These are phyloP conservation scores for Ascochyta pisi DNA, from an alignment of 2,329 filamentous ascomycete genomes.

Conservation along the genomic window DNA sequence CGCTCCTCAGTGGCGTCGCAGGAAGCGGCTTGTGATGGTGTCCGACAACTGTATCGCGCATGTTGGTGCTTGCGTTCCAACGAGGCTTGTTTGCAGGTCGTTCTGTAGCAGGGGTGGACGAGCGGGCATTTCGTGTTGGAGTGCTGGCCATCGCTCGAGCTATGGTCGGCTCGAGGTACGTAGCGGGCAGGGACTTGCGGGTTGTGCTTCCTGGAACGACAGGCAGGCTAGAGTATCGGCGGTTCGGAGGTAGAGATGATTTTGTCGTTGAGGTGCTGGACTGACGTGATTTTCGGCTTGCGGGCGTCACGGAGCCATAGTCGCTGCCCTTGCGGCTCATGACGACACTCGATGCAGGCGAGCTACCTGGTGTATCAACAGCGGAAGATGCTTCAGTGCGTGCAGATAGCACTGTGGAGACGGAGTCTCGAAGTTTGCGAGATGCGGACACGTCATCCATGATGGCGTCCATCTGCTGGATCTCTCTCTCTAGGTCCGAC, in stretches of 20 bases:
- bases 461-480: conserved; percentile 75
- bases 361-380: conserved; percentile 66
- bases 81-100: conserved; percentile 43
- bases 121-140: conserved; percentile 30
- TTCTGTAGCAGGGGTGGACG: conserved; percentile 38
- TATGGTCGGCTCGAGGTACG: conserved; percentile 30
- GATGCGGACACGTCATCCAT: conserved; percentile 73
- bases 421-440: conserved; percentile 86
- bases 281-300: conserved; percentile 55
- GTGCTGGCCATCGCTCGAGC: conserved; percentile 38
- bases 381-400: conserved; percentile 77
- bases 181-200: conserved; percentile 29
- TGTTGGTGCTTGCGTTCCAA: conserved; percentile 49
- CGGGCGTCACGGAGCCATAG: conserved; percentile 54
- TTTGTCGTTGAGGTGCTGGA: conserved; percentile 54
- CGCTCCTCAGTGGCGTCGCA: conserved; percentile 39
- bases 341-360: conserved; percentile 71
- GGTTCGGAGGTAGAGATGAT: conserved; percentile 50
- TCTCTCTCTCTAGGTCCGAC: conserved; percentile 76
- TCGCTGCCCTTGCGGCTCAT: conserved; percentile 60
- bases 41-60: conserved; percentile 48
- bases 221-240: conserved; percentile 59
- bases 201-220: conserved; percentile 30
- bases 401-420: conserved; percentile 83
- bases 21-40: conserved; percentile 49